Percentiles rank a stretch among this genome's conserved stretches.
These are phyloP conservation scores for Endocladia muricata DNA, from an alignment of 31 red algal species.

Conservation along the genomic window DNA sequence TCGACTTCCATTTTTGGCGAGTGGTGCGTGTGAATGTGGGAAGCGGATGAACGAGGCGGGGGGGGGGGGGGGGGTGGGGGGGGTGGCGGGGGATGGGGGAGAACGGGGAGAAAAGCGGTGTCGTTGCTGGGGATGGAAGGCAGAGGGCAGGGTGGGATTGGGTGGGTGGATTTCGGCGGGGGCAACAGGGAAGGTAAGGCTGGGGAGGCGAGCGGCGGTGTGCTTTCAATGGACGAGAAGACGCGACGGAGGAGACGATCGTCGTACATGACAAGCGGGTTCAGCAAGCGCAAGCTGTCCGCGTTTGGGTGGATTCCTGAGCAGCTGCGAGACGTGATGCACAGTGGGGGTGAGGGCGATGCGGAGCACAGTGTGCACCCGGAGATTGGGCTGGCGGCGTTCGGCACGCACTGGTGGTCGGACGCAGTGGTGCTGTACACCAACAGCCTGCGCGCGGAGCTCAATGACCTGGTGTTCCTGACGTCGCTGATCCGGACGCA, in stretches of 20 bases:
- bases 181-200: too few relatives aligned
- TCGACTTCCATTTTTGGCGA: conserved; percentile 37
- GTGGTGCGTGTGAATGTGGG: not conserved
- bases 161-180: too few relatives aligned
- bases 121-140: not conserved
- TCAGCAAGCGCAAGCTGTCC: not conserved
- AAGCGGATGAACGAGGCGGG: not conserved
- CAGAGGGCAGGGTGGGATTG: too few relatives aligned
- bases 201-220: too few relatives aligned
- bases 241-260: not conserved
- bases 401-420: not conserved
- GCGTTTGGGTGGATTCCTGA: not conserved
- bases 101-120: not conserved
- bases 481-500: not conserved
- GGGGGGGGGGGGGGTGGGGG: not conserved
- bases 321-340: not conserved
- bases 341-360: not conserved
- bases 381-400: not conserved
- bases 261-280: not conserved
- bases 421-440: conserved; percentile 15
- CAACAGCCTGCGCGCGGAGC: conserved; percentile 6
- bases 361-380: conserved; percentile 6
- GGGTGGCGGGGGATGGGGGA: not conserved
- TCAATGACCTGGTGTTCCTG: conserved; percentile 18
- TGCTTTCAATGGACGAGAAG: too few relatives aligned